Percentiles rank a stretch among this genome's conserved stretches.
Evolutionary conservation across 2,329 filamentous ascomycete genomes (phyloP).

Genomic region (Chaetothyriales sp.): DNA sequence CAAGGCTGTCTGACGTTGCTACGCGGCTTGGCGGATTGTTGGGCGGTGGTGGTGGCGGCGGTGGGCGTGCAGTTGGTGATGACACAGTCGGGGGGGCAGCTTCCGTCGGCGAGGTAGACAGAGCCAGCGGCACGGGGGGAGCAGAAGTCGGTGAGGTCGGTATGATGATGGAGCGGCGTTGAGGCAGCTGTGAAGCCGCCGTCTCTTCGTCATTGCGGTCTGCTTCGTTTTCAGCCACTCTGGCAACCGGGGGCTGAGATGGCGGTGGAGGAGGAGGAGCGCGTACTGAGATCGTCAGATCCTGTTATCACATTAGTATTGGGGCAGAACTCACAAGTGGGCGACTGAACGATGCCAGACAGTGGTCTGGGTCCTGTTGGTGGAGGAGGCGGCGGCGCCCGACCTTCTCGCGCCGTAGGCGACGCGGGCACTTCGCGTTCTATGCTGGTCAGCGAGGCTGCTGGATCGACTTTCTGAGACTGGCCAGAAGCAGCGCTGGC

Average conservation of each 20-base stretch:
- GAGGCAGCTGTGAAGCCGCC: not conserved
- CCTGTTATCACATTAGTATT: not conserved
- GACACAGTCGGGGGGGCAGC: not conserved
- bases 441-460: not conserved
- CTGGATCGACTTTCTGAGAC: not conserved
- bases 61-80: constrained; percentile 41
- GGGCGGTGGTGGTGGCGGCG: constrained; percentile 47
- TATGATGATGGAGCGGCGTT: not conserved
- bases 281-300: constrained; percentile 7
- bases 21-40: constrained; percentile 38
- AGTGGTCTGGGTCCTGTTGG: constrained; percentile 17
- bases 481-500: not conserved
- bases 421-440: not conserved
- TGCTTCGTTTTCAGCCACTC: constrained; percentile 2
- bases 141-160: not conserved
- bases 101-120: not conserved
- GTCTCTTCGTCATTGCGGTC: constrained; percentile 5
- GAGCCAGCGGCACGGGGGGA: not conserved
- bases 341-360: constrained; percentile 8
- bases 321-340: constrained; percentile 7
- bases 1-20: constrained; percentile 42
- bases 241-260: not conserved
- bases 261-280: constrained; percentile 4
- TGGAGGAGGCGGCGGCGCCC: constrained; percentile 32
- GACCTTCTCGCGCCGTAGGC: constrained; percentile 19